Percentiles rank a stretch among this genome's conserved stretches.
Evolutionary conservation across 768 basidiomycete genomes (phyloP).

Genomic region (Ephemerocybe angulata): DNA sequence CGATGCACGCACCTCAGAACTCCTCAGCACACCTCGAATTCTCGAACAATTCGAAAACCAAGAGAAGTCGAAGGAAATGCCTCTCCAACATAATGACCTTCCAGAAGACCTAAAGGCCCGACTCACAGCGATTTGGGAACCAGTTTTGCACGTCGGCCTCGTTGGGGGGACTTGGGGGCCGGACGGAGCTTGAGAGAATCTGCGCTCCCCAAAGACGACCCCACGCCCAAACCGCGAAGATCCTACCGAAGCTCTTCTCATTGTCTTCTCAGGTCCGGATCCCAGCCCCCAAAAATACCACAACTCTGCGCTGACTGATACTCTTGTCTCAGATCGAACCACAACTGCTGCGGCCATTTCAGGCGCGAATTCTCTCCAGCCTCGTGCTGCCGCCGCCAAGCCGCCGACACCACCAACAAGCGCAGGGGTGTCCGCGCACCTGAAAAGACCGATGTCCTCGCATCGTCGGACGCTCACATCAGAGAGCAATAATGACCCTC

Average conservation of each 20-base stretch:
- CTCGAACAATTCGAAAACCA: too few species aligned
- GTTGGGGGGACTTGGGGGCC: too few species aligned
- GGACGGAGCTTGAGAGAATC: too few species aligned
- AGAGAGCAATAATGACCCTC: conserved; percentile 8
- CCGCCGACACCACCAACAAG: conserved; percentile 14
- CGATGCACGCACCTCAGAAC: too few species aligned
- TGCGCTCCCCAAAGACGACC: conserved; percentile 23
- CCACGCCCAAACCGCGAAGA: conserved; percentile 22
- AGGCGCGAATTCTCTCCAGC: conserved; percentile 13
- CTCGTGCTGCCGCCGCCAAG: conserved; percentile 5
- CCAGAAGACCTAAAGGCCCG: too few species aligned
- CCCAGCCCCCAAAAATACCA: neutral
- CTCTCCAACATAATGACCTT: too few species aligned
- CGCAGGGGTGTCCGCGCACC: conserved; percentile 28
- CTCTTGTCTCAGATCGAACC: conserved; percentile 11
- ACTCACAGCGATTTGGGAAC: too few species aligned
- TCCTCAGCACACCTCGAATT: too few species aligned
- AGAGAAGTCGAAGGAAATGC: too few species aligned
- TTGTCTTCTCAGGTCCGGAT: conserved; percentile 28
- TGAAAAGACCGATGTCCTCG: conserved; percentile 25
- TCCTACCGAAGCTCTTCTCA: conserved; percentile 31
- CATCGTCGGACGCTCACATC: conserved; percentile 25
- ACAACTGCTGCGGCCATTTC: conserved; percentile 8
- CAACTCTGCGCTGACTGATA: neutral
- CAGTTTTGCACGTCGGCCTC: too few species aligned